Evolutionary conservation across 768 basidiomycete genomes (phyloP), one percentile per base, ranked within the genome.

Genomic region (Neoboletus magnificus): DNA sequence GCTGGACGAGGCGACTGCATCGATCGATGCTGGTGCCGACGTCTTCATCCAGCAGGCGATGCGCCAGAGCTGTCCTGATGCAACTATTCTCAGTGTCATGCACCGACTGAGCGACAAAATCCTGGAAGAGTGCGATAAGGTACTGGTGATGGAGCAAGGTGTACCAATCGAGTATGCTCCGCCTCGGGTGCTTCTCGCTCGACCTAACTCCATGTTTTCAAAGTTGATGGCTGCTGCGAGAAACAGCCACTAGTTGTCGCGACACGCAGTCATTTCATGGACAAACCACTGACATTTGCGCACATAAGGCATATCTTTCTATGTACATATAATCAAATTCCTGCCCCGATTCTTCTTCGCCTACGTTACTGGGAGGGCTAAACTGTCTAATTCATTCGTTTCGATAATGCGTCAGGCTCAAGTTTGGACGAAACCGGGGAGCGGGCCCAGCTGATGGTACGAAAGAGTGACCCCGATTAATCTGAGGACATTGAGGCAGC

Each of bases 1-100:
- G 4, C 53, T 71, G 56, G 70, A 71, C 54, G 70, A 71, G 55
- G 69, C 70, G 33, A 71, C 68, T 1, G 89, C 87, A 13, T 86
- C 87, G 30, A 79, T 98, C 52, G 94, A 97, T 70, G 82, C 93
- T 6, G 86, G 94, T 35, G 76, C 92, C 20, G 84, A 93, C 52
- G 91, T 97, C 30, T 91, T 93, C 16, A 76, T 85, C 47, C 66
- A 70, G 27, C 59, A 69, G 30, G 70, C 66, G 5, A 68, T 69
- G 64, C 68, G 68, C 41, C 57, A 27, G 36, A 70, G 66, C 54
- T 70, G 69, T 51, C 65, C 68, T 15, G 30, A 54, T 16, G 68
- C 68, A 3, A 70, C 69, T 23, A 68, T 71, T 39, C 60, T 70
- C 37, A 56, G 59, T 16, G 67, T 70, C 45, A 69, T 70, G 67